Evolutionary conservation across 805 yeast species (phyloP).

Genomic region (Cyberlindnera meyerae): DNA sequence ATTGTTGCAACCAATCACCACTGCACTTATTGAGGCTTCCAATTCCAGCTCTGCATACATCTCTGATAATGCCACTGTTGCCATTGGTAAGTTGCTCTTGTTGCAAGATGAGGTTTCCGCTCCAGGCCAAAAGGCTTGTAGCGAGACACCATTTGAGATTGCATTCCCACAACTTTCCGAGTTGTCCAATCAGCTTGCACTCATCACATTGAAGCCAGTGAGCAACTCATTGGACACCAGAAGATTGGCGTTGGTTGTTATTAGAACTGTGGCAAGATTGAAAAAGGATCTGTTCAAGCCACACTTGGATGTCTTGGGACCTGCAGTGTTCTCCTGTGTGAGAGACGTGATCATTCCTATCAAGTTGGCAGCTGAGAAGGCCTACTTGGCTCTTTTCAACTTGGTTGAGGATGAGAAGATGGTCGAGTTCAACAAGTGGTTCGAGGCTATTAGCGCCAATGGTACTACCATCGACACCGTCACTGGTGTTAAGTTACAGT

Average conservation of each 20-base stretch:
- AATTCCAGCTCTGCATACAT: constrained; percentile 41
- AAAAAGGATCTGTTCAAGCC: constrained; percentile 51
- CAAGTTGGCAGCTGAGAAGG: constrained; percentile 91
- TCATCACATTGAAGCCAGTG: constrained; percentile 44
- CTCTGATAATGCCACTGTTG: constrained; percentile 72
- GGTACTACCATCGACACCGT: constrained; percentile 34
- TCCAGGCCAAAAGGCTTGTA: constrained; percentile 28
- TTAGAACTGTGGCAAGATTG: constrained; percentile 68
- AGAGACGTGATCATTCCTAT: constrained; percentile 89
- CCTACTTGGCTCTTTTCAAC: constrained; percentile 66
- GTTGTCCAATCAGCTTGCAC: constrained; percentile 50
- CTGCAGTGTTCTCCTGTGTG: constrained; percentile 74
- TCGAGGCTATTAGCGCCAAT: constrained; percentile 35
- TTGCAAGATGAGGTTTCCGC: constrained; percentile 39
- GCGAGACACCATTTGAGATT: constrained; percentile 32
- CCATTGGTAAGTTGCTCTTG: constrained; percentile 75
- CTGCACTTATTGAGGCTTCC: constrained; percentile 44
- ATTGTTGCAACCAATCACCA: constrained; percentile 43
- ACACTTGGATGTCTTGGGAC: constrained; percentile 52
- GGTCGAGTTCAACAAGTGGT: constrained; percentile 60
- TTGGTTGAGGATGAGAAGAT: constrained; percentile 62
- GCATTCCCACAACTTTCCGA: constrained; percentile 36
- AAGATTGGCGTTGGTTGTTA: constrained; percentile 68
- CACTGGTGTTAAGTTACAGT: constrained; percentile 46
- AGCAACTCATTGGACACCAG: constrained; percentile 71